These are phyloP conservation scores for Fusarium pseudocircinatum DNA, from an alignment of 2,329 filamentous ascomycete species.

Conservation along the genomic window DNA sequence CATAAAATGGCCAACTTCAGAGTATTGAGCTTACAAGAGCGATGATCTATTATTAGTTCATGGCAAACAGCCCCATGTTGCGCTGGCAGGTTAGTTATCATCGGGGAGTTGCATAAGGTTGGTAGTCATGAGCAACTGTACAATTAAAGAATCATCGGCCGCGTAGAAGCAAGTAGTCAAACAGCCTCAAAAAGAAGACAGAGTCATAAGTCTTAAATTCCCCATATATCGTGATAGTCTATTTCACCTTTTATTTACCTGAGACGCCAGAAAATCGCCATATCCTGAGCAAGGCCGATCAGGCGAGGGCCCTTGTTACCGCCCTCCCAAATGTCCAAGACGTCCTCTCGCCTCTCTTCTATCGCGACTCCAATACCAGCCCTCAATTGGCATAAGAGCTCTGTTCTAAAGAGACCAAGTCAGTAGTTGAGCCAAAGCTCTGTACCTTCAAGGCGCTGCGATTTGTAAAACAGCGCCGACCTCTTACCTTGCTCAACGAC, in stretches of 20 bases:
- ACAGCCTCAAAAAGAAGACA: neutral
- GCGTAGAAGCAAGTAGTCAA: neutral
- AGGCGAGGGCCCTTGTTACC: neutral
- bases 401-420: neutral
- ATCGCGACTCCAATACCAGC: neutral
- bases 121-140: neutral
- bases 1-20: accelerated
- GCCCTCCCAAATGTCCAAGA: too few relatives aligned
- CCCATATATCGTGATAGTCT: neutral
- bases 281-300: neutral
- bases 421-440: neutral
- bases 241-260: too few relatives aligned
- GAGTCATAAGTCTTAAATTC: too few relatives aligned
- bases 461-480: neutral
- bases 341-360: neutral
- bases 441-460: neutral
- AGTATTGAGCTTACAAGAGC: too few relatives aligned
- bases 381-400: neutral
- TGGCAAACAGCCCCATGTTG: neutral
- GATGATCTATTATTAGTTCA: accelerated
- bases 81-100: accelerated
- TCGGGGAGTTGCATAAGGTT: neutral
- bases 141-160: neutral
- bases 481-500: neutral
- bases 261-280: neutral